Evolutionary conservation across 768 basidiomycete genomes (phyloP).

Genomic region (Lactifluus hygrophoroides): DNA sequence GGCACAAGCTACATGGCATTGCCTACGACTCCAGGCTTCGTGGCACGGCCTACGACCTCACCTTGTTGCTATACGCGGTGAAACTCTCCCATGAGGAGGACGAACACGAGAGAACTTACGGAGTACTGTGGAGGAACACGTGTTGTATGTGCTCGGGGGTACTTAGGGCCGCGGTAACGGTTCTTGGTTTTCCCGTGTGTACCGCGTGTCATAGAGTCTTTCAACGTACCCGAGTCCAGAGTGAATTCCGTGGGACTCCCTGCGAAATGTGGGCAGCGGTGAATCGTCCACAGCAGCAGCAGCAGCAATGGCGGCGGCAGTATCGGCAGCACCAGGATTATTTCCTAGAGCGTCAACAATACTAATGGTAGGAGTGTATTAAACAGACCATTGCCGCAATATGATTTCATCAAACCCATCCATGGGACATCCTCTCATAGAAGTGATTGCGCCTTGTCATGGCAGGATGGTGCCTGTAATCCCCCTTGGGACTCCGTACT

Average conservation of each 20-base stretch:
- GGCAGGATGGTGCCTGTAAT: neutral
- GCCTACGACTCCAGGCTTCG: too few relatives aligned
- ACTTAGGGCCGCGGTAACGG: slow-evolving; percentile 2
- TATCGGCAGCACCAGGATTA: too few relatives aligned
- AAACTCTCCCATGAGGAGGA: neutral
- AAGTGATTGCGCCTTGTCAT: neutral
- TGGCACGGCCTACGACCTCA: neutral
- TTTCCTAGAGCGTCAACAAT: neutral
- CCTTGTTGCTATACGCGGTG: neutral
- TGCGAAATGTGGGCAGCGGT: slow-evolving; percentile 6
- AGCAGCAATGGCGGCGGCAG: neutral
- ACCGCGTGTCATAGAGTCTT: slow-evolving; percentile 1
- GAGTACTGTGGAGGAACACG: slow-evolving; percentile 9
- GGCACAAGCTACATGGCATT: too few relatives aligned
- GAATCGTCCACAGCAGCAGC: neutral
- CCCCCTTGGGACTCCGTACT: neutral
- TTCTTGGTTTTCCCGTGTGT: neutral
- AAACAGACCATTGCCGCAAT: slow-evolving; percentile 4
- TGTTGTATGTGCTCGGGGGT: slow-evolving; percentile 6
- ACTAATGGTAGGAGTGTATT: slow-evolving; percentile 5
- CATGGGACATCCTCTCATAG: neutral
- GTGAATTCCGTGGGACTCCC: neutral
- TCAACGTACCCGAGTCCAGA: neutral
- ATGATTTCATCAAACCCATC: neutral
- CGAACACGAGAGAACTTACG: neutral